Evolutionary conservation across 192 early-diverging fungal genomes (phyloP), one percentile per base, ranked within the genome.

Genomic region (Ambispora gerdemannii): DNA sequence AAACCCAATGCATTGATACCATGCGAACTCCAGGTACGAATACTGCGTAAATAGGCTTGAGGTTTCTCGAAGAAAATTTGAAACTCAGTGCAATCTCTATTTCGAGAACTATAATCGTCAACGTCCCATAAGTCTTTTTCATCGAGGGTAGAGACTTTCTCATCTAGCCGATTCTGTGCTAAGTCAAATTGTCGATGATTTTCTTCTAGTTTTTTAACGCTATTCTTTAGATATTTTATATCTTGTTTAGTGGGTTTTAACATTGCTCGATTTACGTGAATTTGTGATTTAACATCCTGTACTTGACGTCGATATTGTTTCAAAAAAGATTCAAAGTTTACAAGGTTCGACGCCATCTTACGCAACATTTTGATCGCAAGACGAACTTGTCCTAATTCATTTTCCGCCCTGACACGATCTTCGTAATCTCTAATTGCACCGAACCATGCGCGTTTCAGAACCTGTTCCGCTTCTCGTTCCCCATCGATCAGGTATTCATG

Each of bases 391-490:
- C 10, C 36, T 36, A 63, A 19, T 34, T 63, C 62, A 3, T 19
- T 28, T 25, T 63, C 62, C 2, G 62, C 38, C 47, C 36, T 1
- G 2, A 20, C 47, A 15, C 62, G 62, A 17, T 47, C 35, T 0
- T 13, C 17, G 36, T 63, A 28, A 63, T 63, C 36, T 7, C 10
- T 25, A 24, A 63, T 47, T 13, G 4, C 15, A 3, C 62, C 62
- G 15, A 10, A 25, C 62, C 62, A 63, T 0, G 36, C 35, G 15
- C 36, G 32, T 63, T 63, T 15, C 15, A 63, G 47, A 0, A 8
- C 25, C 28, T 63, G 0, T 63, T 63, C n/a, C 7, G 62, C 62
- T 20, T 63, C 62, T 27, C 62, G 62, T 63, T 63, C 62, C 27
- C 62, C 62, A 49, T 63, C 62, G 3, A 27, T 63, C 3, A 63